Conservation (phyloP, 2,329 filamentous ascomycete genomes). For the Knufia fluminis region DNA sequence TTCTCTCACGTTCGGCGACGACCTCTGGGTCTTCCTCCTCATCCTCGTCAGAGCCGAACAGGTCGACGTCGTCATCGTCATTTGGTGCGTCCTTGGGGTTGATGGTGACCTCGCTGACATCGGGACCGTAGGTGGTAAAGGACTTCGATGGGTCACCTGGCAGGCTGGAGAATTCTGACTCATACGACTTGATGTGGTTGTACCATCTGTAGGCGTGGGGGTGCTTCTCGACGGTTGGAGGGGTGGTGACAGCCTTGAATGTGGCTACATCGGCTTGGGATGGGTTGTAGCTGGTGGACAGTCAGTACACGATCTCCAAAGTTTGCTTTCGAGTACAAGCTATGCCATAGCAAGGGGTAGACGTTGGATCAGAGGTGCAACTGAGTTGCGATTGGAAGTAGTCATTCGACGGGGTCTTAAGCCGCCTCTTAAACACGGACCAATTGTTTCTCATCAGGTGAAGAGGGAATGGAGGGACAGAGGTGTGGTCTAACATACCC, state of each 20-base stretch:
- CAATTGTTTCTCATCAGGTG: conserved; percentile 75
- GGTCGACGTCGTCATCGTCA: conserved; percentile 65
- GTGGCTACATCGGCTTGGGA: conserved; percentile 92
- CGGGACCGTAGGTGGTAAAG: conserved; percentile 85
- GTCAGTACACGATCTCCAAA: conserved; percentile 12
- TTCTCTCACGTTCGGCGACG: conserved; percentile 72
- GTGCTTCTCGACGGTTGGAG: conserved; percentile 77
- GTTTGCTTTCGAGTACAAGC: conserved; percentile 16
- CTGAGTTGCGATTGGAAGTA: conserved; percentile 61
- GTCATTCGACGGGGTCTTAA: conserved; percentile 83
- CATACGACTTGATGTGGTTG: conserved; percentile 92
- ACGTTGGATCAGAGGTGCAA: conserved; percentile 62
- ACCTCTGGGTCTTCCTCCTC: conserved; percentile 92
- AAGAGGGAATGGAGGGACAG: conserved; percentile 25
- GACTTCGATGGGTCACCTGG: conserved; percentile 84
- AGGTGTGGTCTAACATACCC: conserved; percentile 53
- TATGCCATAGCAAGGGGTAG: conserved; percentile 15
- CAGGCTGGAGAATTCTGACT: conserved; percentile 84
- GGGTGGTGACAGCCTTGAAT: conserved; percentile 77
- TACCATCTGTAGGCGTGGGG: conserved; percentile 95
- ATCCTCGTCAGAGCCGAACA: conserved; percentile 76
- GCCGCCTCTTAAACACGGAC: conserved; percentile 93
- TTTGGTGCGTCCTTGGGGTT: conserved; percentile 79
- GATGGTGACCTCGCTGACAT: conserved; percentile 63
- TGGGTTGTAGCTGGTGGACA: conserved; percentile 48